Evolutionary conservation across 2,329 filamentous ascomycete species (phyloP), one percentile per base, ranked within the genome.

Genomic region (Calonectria pseudoreteaudii): DNA sequence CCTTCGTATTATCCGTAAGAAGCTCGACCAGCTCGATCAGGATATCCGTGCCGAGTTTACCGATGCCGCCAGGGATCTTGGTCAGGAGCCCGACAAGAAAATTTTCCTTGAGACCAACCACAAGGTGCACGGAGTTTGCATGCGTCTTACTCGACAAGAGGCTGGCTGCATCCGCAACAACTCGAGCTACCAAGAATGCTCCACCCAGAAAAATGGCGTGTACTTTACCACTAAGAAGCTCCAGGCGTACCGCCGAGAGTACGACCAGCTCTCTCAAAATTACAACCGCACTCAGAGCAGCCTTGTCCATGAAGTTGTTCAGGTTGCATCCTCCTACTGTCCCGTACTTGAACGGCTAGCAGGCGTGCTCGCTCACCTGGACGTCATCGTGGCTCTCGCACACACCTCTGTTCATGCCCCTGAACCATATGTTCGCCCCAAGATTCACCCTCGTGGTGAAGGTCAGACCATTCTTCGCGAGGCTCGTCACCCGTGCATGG

Each of bases 121-220:
- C 88, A 94, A 94, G 82, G 94, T 97, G 0, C 96, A 99, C 80
- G 97, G 97, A 23, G 98, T 96, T 92, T 98, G 97, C 84, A 96
- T 99, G 90, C 92, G 97, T 70, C 88, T 99, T 26, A 99, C 97
- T 4, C 91, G 97, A 72, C 96, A 91, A 41, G 97, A 99, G 86
- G 95, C 97, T 1, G 93, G 94, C 20, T 97, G 95, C 80, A 99
- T 99, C 79, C 93, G 97, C 74, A 97, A 97, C 85, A 98, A 97
- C 82, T 93, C 92, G 73, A 89, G 92, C 65, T 99, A 98, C 80
- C 94, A 96, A 80, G 97, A 99, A 84, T 98, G 95, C 83, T 98
- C 96, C 0, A 99, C 97, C 0, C 97, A 98, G 86, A 99, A 99
- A 89, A 99, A 98, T 83, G 97, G 97, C 53, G 97, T 98, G 70